Percentiles rank a stretch among this genome's conserved stretches.
Conservation (phyloP, 2,329 filamentous ascomycete genomes). For the Lachnellula hyalina region DNA sequence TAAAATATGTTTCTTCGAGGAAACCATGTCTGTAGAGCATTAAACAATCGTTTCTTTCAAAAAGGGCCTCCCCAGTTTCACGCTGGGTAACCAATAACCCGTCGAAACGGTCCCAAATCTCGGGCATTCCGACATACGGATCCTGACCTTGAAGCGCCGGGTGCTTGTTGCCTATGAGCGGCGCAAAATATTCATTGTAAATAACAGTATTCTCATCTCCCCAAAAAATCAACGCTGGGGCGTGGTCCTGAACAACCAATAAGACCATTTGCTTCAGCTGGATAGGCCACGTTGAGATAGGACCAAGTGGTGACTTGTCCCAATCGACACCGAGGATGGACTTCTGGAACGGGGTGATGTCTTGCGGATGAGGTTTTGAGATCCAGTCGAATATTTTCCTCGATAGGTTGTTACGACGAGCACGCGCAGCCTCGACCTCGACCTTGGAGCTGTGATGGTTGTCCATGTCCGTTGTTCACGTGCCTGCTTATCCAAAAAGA, state of each 20-base stretch:
- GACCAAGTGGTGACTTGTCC: conserved; percentile 36
- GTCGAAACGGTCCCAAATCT: conserved; percentile 32
- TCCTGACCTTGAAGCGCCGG: conserved; percentile 31
- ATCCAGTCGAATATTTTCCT: conserved; percentile 21
- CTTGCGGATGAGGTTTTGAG: conserved; percentile 10
- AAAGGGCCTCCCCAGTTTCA: conserved; percentile 21
- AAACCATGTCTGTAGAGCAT: conserved; percentile 31
- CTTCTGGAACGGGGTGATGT: conserved; percentile 21
- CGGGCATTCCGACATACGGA: conserved; percentile 36
- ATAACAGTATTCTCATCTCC: conserved; percentile 29
- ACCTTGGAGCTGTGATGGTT: no score
- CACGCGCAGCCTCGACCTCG: conserved; percentile 2
- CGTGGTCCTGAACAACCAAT: conserved; percentile 32
- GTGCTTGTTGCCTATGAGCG: conserved; percentile 31
- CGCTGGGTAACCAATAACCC: conserved; percentile 27
- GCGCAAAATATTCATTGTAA: conserved; percentile 34
- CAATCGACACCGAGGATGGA: conserved; percentile 36
- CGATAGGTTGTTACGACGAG: neutral
- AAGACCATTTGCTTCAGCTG: conserved; percentile 36
- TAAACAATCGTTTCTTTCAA: conserved; percentile 24
- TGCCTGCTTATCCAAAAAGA: neutral
- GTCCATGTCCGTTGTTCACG: no score
- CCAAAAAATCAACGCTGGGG: conserved; percentile 34
- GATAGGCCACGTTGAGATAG: conserved; percentile 35
- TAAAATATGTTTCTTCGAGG: conserved; percentile 33